Evolutionary conservation across 805 yeast genomes (phyloP).

Genomic region (Sungouiella blattae): DNA sequence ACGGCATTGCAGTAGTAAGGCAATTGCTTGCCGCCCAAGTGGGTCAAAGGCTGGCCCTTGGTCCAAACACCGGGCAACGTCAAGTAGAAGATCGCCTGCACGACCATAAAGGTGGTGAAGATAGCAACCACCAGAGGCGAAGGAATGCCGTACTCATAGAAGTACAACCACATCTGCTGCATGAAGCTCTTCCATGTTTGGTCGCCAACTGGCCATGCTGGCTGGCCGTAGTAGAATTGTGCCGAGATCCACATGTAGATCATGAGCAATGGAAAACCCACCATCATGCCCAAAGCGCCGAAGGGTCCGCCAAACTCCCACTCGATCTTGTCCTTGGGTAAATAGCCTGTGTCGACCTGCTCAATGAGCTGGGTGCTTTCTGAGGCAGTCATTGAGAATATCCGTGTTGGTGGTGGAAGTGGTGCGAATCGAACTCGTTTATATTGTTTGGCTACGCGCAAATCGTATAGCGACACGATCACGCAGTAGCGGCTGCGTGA

Average conservation of each 20-base stretch:
- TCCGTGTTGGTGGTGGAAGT: background rate
- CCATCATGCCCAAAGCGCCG: conserved; percentile 89
- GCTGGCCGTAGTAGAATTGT: conserved; percentile 67
- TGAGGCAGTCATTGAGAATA: no score
- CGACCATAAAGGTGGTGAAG: conserved; percentile 63
- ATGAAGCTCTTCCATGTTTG: conserved; percentile 54
- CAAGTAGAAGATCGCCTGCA: conserved; percentile 74
- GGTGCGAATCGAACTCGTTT: no score
- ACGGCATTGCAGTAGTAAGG: conserved; percentile 94
- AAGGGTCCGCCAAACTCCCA: conserved; percentile 92
- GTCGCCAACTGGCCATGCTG: conserved; percentile 63
- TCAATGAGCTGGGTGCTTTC: conserved; percentile 3
- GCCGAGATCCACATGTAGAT: conserved; percentile 95
- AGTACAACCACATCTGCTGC: conserved; percentile 32
- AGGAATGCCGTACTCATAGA: conserved; percentile 57
- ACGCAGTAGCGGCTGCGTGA: no score
- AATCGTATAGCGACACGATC: no score
- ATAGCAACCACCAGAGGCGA: conserved; percentile 59
- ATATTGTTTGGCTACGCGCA: no score
- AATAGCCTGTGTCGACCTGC: conserved; percentile 22
- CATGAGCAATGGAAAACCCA: conserved; percentile 91
- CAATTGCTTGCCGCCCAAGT: conserved; percentile 73
- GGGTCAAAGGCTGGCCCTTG: conserved; percentile 88
- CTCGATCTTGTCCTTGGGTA: conserved; percentile 51
- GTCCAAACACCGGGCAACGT: conserved; percentile 93